A percentile compares a stretch with the other conserved stretches of the same genome.
phyloP scores from a whole-genome alignment of 2,329 filamentous ascomycete genomes.

The Pseudogymnoascus sp. region DNA sequence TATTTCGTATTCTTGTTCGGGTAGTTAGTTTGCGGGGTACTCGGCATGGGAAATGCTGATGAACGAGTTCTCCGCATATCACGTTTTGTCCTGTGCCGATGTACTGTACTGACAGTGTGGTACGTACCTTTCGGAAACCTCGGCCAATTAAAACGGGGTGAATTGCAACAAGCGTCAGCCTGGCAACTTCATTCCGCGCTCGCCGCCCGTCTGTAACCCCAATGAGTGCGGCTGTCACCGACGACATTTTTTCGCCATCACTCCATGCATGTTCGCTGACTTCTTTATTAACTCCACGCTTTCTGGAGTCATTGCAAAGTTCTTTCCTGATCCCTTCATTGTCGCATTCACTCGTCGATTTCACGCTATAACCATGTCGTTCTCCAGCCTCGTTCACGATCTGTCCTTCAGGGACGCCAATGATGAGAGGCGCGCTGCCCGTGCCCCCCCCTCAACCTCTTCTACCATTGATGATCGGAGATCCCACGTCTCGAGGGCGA shows the following conservation, averaged over 20 bases:
- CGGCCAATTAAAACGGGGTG: constrained; percentile 1
- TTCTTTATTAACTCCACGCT: neutral
- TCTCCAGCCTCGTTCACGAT: constrained; percentile 60
- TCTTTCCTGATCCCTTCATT: neutral
- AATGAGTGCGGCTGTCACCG: constrained; percentile 4
- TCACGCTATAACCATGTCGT: constrained; percentile 44
- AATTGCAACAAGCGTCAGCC: neutral
- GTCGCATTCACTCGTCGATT: neutral
- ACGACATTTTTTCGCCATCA: neutral
- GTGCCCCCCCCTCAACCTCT: constrained; percentile 33
- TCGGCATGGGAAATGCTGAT: neutral
- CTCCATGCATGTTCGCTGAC: neutral
- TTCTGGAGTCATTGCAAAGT: neutral
- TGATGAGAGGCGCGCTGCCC: constrained; percentile 37
- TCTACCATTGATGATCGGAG: constrained; percentile 49
- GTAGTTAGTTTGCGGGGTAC: neutral
- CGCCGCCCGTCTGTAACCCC: neutral
- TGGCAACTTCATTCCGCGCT: neutral
- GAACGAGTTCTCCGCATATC: constrained; percentile 1
- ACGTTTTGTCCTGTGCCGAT: neutral
- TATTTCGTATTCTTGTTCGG: neutral
- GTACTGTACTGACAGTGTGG: neutral
- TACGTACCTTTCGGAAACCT: constrained; percentile 1
- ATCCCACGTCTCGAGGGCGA: constrained; percentile 54
- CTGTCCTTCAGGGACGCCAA: constrained; percentile 50